Conservation (phyloP, 1,139 yeast genomes). For the Cylindricascospora bacillispora region DNA sequence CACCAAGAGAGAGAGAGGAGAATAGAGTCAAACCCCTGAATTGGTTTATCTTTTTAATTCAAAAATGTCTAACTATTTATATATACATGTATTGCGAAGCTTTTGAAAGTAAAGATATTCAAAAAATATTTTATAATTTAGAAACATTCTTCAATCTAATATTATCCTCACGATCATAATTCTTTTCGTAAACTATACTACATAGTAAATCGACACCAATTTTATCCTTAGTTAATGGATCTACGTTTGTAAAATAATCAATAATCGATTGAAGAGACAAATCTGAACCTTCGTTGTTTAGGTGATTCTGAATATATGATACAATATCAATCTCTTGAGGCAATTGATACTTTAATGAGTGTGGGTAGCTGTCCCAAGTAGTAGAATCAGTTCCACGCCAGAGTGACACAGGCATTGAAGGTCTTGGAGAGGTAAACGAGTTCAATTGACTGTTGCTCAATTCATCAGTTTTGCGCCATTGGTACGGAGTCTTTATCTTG, state of each 20-base stretch:
- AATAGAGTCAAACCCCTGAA: too few species aligned
- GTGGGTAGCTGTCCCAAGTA: slow-evolving; percentile 39
- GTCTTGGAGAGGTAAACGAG: slow-evolving; percentile 18
- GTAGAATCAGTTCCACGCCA: slow-evolving; percentile 10
- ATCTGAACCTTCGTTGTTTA: slow-evolving; percentile 52
- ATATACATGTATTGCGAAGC: too few species aligned
- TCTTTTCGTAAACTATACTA: too few species aligned
- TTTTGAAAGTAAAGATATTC: too few species aligned
- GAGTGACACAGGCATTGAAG: slow-evolving; percentile 17
- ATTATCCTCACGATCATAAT: too few species aligned
- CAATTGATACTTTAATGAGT: slow-evolving; percentile 50
- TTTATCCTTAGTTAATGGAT: slow-evolving; percentile 35
- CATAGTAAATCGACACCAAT: slow-evolving; percentile 38
- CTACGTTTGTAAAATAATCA: slow-evolving; percentile 39
- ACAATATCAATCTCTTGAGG: slow-evolving; percentile 52
- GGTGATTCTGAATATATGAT: slow-evolving; percentile 30
- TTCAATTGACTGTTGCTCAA: slow-evolving; percentile 21
- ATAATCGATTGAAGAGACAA: slow-evolving; percentile 48
- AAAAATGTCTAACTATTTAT: too few species aligned
- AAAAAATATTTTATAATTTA: too few species aligned
- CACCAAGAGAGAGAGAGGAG: too few species aligned
- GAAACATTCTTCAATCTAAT: too few species aligned
- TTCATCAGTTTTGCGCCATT: slow-evolving; percentile 22
- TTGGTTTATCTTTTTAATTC: too few species aligned
- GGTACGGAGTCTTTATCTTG: slow-evolving; percentile 44